phyloP scores from a whole-genome alignment of 768 basidiomycete species.

The Tulasnella calospora region DNA sequence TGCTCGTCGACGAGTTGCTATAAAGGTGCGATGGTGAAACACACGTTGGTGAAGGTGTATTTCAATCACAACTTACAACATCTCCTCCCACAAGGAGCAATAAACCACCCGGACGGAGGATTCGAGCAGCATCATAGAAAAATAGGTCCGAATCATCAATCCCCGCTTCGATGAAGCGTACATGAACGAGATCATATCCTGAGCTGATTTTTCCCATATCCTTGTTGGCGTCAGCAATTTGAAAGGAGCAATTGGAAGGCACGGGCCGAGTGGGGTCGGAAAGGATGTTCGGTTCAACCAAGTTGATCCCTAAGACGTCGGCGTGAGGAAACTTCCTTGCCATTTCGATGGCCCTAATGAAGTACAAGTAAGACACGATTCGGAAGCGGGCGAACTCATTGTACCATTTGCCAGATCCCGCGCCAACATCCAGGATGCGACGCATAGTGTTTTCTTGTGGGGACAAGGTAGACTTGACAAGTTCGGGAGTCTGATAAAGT shows the following conservation, averaged over 20 bases:
- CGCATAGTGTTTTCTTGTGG: neutral
- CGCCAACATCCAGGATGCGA: neutral
- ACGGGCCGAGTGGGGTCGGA: neutral
- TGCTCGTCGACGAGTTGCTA: too few species aligned
- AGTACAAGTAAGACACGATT: neutral
- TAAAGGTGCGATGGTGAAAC: too few species aligned
- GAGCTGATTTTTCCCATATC: neutral
- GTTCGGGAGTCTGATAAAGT: neutral
- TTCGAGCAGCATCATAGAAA: neutral
- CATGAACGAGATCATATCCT: neutral
- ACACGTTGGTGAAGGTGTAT: too few species aligned
- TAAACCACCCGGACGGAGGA: too few species aligned
- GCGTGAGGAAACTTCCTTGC: neutral
- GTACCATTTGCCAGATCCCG: neutral
- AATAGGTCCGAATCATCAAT: neutral
- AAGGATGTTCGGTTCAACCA: neutral
- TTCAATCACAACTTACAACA: too few species aligned
- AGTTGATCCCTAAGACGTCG: neutral
- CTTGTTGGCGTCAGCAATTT: neutral
- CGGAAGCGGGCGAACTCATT: neutral
- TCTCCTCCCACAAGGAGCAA: too few species aligned
- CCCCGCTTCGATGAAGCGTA: neutral
- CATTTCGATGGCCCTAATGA: neutral
- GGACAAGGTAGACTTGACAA: neutral
- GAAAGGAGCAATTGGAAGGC: neutral